These are phyloP conservation scores for Haplosporangium gracile DNA, from an alignment of 192 early-diverging fungal species.

Conservation along the genomic window DNA sequence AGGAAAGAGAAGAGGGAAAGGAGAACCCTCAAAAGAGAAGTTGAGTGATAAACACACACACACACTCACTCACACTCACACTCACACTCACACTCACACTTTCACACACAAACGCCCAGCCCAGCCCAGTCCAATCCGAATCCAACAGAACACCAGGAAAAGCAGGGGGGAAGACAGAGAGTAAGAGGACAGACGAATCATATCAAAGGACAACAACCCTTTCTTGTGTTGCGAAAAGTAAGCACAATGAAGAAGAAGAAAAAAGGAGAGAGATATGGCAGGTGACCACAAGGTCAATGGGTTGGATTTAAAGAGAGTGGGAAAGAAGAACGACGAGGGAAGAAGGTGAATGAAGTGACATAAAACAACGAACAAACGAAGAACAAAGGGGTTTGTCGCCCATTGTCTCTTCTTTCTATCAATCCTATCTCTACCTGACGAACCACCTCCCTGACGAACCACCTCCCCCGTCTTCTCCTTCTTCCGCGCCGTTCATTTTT, in stretches of 20 bases:
- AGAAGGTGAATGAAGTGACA: neutral
- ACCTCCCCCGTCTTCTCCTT: no score
- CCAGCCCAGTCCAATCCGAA: neutral
- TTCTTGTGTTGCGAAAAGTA: neutral
- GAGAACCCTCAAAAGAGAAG: neutral
- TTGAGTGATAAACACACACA: neutral
- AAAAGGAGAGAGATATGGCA: neutral
- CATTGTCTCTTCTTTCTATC: no score
- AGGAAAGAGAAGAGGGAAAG: neutral
- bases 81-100: neutral
- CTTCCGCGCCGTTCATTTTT: no score
- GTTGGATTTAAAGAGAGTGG: slow-evolving; percentile 8
- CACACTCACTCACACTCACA: neutral
- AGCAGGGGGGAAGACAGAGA: neutral
- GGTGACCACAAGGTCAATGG: slow-evolving; percentile 1
- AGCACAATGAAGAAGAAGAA: neutral
- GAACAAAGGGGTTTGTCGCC: neutral
- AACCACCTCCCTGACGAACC: no score
- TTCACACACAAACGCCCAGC: no score
- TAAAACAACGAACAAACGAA: neutral
- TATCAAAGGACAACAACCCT: neutral
- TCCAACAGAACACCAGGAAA: neutral
- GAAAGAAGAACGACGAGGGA: slow-evolving; percentile 1
- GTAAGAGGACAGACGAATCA: neutral
- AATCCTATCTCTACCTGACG: no score